Evolutionary conservation across 768 basidiomycete genomes (phyloP).

Genomic region (Porpolomopsis calyptriformis): DNA sequence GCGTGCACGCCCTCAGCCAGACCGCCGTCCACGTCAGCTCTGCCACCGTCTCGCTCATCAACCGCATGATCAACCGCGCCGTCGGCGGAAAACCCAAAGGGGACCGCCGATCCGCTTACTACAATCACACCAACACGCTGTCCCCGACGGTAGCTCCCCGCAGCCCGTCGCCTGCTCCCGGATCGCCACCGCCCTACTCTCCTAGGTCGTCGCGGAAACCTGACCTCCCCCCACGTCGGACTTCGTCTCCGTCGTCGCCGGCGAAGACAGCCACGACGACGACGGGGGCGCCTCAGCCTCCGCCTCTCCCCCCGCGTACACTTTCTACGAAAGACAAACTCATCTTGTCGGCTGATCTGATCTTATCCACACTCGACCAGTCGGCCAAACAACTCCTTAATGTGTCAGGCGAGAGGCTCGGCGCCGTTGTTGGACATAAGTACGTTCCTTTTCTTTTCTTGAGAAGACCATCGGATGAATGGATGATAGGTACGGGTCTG

Average conservation of each 20-base stretch:
- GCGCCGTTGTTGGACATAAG: slow-evolving; percentile 47
- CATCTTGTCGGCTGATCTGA: slow-evolving; percentile 53
- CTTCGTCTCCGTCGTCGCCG: slow-evolving; percentile 15
- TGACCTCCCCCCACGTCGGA: slow-evolving; percentile 15
- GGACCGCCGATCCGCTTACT: slow-evolving; percentile 5
- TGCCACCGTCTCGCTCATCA: slow-evolving; percentile 50
- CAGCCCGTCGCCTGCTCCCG: slow-evolving; percentile 10
- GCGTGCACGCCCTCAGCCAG: slow-evolving; percentile 53
- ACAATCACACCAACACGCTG: slow-evolving; percentile 5
- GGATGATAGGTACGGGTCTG: slow-evolving; percentile 42
- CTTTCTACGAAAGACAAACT: slow-evolving; percentile 38
- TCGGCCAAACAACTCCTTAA: slow-evolving; percentile 45
- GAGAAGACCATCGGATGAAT: neutral
- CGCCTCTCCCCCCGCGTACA: slow-evolving; percentile 24
- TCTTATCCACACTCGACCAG: slow-evolving; percentile 53
- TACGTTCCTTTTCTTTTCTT: slow-evolving; percentile 19
- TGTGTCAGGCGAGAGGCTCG: slow-evolving; percentile 35
- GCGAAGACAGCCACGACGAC: slow-evolving; percentile 2
- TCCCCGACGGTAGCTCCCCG: slow-evolving; percentile 14
- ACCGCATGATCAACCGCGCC: slow-evolving; percentile 46
- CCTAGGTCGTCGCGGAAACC: slow-evolving; percentile 13
- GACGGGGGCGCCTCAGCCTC: slow-evolving; percentile 12
- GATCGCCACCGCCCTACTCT: slow-evolving; percentile 10
- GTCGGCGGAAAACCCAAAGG: slow-evolving; percentile 37
- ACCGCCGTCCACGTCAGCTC: slow-evolving; percentile 57